Base-by-base conservation (phyloP, 805 yeast species). In the Yarrowia yakushimensis region DNA sequence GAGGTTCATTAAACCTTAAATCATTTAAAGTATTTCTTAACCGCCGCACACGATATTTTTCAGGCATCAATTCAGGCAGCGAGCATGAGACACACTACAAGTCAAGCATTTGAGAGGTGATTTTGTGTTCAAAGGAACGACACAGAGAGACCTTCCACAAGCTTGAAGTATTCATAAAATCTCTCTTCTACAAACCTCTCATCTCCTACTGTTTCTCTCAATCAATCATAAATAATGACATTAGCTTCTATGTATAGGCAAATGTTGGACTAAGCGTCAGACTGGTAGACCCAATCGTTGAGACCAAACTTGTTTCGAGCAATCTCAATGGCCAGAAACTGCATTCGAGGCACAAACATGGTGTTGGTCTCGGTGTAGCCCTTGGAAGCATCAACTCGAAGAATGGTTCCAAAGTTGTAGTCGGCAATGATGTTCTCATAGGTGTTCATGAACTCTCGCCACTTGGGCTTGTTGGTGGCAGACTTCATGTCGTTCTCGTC, bases 261-360 rank as follows among this genome's bases (percentile, higher is more conserved):
- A n/a, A n/a, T n/a, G n/a, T n/a, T n/a, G n/a, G 17, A 2, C 15
- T 33, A 27, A 10, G 42, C 52, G 74, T 71, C 43, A 4, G 43
- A 34, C 65, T 77, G 76, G 63, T 73, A 75, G 62, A 85, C 81
- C 99, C 99, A 94, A 77, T 94, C 97, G 77, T 94, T 94, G 70
- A 88, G 81, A 36, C 96, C 96, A 67, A 81, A 81, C 74, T 85
- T 88, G 79, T 94, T 94, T 82, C 99, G 87, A 65, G 90, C 90
- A 66, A 94, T 87, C 79, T 94, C 99, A 71, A 91, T 82, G 63
- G 97, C 97, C 70, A 92, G 88, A 73, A 94, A 94, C 77, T 94
- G 98, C 72, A 93, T 84, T 78, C 98, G 86, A 64, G 93, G 94
- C 7, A 74, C 97, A 69, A 94, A 93, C 60, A 91, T 88, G 48